Evolutionary conservation across 2,329 filamentous ascomycete genomes (phyloP).

Genomic region (Fonsecaea pedrosoi): DNA sequence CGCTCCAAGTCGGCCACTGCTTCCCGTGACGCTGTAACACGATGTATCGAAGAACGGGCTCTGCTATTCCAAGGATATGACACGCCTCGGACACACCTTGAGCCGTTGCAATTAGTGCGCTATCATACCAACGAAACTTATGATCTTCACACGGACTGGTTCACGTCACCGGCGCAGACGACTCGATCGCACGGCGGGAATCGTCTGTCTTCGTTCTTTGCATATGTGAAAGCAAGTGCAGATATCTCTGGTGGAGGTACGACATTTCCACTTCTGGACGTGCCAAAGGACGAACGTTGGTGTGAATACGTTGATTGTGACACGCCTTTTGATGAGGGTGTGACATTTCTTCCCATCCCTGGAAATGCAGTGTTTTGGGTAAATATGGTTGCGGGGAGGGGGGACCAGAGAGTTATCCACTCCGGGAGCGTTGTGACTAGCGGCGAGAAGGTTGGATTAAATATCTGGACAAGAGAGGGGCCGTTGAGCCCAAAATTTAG

Average conservation of each 20-base stretch:
- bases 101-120: slow-evolving; percentile 23
- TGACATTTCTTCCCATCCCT: slow-evolving; percentile 64
- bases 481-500: slow-evolving; percentile 3
- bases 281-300: slow-evolving; percentile 50
- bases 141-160: slow-evolving; percentile 26
- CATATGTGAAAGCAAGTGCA: slow-evolving; percentile 57
- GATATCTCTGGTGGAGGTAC: slow-evolving; percentile 66
- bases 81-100: slow-evolving; percentile 11
- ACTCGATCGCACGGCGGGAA: slow-evolving; percentile 42
- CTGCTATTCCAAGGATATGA: slow-evolving; percentile 55
- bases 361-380: slow-evolving; percentile 69
- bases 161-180: slow-evolving; percentile 10
- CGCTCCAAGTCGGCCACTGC: slow-evolving; percentile 57
- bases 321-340: slow-evolving; percentile 48
- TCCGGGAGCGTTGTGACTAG: slow-evolving; percentile 63
- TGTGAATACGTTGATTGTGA: slow-evolving; percentile 65
- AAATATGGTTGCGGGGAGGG: slow-evolving; percentile 58
- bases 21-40: slow-evolving; percentile 52
- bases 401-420: slow-evolving; percentile 67
- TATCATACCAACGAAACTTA: slow-evolving; percentile 21
- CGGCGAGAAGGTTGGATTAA: slow-evolving; percentile 66
- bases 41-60: slow-evolving; percentile 58
- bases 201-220: slow-evolving; percentile 66
- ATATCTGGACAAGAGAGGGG: slow-evolving; percentile 59
- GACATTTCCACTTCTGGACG: slow-evolving; percentile 61